Evolutionary conservation across 306 rosid genomes (phyloP), one percentile per base, ranked within the genome.

Genomic region (Cyclanthera cordifolia): DNA sequence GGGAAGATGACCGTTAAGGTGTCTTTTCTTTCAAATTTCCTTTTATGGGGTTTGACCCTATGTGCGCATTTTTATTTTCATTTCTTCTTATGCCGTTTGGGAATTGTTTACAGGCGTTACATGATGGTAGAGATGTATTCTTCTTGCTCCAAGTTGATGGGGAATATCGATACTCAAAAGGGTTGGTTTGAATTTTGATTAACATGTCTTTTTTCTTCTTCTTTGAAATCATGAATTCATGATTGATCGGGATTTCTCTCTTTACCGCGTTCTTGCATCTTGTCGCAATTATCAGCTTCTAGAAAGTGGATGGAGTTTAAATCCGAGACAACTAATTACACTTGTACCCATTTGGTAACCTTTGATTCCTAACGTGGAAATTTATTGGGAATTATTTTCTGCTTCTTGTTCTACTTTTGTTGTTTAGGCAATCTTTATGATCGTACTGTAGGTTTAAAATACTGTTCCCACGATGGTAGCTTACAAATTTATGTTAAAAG

Each of bases 1-100:
- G 98, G 98, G 76, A 89, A 79, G 45, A 82, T 89, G 91, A 83
- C 78, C 72, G 79, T 92, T 71, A 89, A 92, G 96, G 98, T 89
- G 63, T 6, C 28, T 73, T 28, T 25, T 24, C 39, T 48, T 19
- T 41, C 20, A 20, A 43, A 71, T 17, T 65, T 54, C 16, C 3
- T 45, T 65, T 27, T 24, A 52, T 32, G 70, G 32, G 5, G 13
- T 28, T 24, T 8, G 41, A 34, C 0, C 47, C 47, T 49, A 39
- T 16, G 23, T 50, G 15, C 28, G 67, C 51, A 51, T 43, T 34
- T 30, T 34, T 6, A 4, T n/a, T n/a, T 20, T 21, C 39, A 0
- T 17, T 15, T 53, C 6, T 70, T 51, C 4, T 74, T 72, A 65
- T 65, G 70, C 37, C 6, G 53, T 43, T 6, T 23, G 53, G 6